Evolutionary conservation across 108 stramenopile species (phyloP), one percentile per base, ranked within the genome.

Genomic region (Pseudonitzschia delicatissima): DNA sequence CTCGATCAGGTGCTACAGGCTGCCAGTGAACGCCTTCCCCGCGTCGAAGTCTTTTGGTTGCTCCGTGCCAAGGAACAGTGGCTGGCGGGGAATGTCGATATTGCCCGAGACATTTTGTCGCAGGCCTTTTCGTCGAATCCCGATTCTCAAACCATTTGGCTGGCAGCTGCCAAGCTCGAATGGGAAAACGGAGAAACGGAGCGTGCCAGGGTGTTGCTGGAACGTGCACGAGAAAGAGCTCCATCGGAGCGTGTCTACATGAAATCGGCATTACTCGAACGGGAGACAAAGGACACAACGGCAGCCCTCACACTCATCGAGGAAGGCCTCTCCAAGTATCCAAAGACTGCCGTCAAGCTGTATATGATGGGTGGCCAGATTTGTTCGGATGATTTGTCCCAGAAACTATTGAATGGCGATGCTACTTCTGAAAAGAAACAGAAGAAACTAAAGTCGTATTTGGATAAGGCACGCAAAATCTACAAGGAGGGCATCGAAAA

Each of bases 301-400:
- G 81, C 63, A 0, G 84, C 87, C 0, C 68, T 93, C 52, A 57
- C 68, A 12, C 63, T 96, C 15, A 77, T 97, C 49, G 89, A 96
- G 32, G 87, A 94, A 44, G 99, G 90, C 5, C 52, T 96, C 0
- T 26, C 64, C 32, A 71, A 81, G 39, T 97, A 87, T 69, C 81
- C 90, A 2, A 72, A 83, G 11, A 91, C 83, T 68, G 62, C 79
- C 6, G 11, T 29, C 7, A 96, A 98, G 73, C 62, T 93, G 40
- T 98, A 97, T 77, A 92, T 98, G 86, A 98, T 99, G 95, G 95
- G 92, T 11, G 97, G 94, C 7, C 96, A 98, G 69, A 88, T 93
- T 13, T 94, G 85, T 55, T 84, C 89, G 6, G 81, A 96, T 21
- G 80, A 93, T 34, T 66, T 88, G 51, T 20, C 37, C n/a, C 52